Evolutionary conservation across 1,284 basidiomycete species (phyloP), one percentile per base, ranked within the genome.

Genomic region (Puccinia coronata): DNA sequence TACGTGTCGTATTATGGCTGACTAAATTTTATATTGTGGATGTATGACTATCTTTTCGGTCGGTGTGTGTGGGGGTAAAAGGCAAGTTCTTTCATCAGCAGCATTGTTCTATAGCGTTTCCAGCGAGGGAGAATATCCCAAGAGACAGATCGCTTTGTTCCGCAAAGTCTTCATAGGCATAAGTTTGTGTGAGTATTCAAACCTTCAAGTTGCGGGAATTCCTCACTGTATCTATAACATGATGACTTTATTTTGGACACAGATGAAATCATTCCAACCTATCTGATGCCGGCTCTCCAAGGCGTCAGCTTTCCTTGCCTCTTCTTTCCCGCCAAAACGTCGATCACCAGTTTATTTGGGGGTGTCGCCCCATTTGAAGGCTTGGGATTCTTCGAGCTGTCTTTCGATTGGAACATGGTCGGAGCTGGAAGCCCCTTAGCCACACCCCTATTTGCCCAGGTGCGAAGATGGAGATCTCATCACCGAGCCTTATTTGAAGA

Each of bases 241-340:
- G 9, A 31, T 59, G 67, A 47, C 28, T 28, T 11, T 34, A n/a
- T 36, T 55, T 18, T 41, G 12, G 59, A 31, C n/a, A 25, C 18
- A 75, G 72, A 75, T 49, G 72, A 75, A 63, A 57, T 75, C 55
- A 59, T 75, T 12, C 72, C 72, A 9, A 75, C 36, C 51, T 75
- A 75, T 39, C 28, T 75, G 49, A 75, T 61, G 72, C 72, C 72
- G 28, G 72, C 72, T 28, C 51, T 75, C 1, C 59, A 57, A 31
- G 72, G 55, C 28, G 9, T 75, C 43, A 75, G 72, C 55, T 31
- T 75, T 43, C 72, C 72, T 20, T 75, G 72, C 39, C 59, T 75
- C 39, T 34, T 31, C 25, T 43, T 75, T 31, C 72, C 72, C 20
- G 43, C n/a, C 4, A 63, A 43, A 36, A 47, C 36, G 14, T 55